Percentiles rank a stretch among this genome's conserved stretches.
Conservation (phyloP, 2,329 filamentous ascomycete genomes). For the Cytospora mali region DNA sequence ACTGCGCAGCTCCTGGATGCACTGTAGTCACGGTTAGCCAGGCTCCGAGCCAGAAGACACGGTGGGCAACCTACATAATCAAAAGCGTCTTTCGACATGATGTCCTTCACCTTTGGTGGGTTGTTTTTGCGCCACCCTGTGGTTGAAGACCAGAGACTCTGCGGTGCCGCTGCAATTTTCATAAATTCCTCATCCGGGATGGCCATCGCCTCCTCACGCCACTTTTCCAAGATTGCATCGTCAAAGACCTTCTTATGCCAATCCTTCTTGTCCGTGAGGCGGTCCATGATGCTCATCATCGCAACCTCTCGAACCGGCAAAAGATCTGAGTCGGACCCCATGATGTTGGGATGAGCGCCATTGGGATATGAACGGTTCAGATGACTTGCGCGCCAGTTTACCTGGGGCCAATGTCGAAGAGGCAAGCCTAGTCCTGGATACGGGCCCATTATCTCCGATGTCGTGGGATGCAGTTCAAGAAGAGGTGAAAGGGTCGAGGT, state of each 20-base stretch:
- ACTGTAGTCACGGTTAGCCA: slow-evolving; percentile 7
- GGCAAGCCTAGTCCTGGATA: slow-evolving; percentile 19
- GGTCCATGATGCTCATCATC: slow-evolving; percentile 25
- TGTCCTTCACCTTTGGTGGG: slow-evolving; percentile 22
- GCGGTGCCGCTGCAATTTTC: slow-evolving; percentile 9
- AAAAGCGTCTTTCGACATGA: slow-evolving; percentile 37
- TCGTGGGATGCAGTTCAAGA: neutral
- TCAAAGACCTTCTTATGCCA: slow-evolving; percentile 43
- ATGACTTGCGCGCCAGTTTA: no score
- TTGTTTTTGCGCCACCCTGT: neutral
- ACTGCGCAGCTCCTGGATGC: slow-evolving; percentile 26
- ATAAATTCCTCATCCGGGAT: slow-evolving; percentile 30
- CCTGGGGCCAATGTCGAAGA: neutral
- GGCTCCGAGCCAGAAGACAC: neutral
- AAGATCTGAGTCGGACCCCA: slow-evolving; percentile 14
- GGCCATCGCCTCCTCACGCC: slow-evolving; percentile 37
- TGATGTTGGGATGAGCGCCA: slow-evolving; percentile 12
- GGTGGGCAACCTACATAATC: slow-evolving; percentile 3
- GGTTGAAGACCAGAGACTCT: neutral
- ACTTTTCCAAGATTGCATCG: slow-evolving; percentile 38
- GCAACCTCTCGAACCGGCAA: slow-evolving; percentile 28
- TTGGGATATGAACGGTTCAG: slow-evolving; percentile 2
- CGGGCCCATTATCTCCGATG: neutral
- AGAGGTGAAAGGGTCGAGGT: neutral
- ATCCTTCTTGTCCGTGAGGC: slow-evolving; percentile 27